phyloP scores from a whole-genome alignment of 768 basidiomycete species.

The Hygrocybe coccinea region DNA sequence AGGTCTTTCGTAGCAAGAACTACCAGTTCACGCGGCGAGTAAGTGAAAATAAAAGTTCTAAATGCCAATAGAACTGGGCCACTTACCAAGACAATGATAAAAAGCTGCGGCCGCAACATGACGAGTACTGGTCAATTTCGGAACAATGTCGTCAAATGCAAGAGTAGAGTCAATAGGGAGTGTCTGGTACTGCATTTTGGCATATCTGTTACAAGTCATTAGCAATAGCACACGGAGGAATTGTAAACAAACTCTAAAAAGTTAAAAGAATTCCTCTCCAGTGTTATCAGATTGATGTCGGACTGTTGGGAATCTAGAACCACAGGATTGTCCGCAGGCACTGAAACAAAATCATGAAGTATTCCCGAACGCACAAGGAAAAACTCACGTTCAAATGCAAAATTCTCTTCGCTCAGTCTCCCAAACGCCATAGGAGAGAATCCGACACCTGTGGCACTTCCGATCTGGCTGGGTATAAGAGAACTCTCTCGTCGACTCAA shows the following conservation, averaged over 20 bases:
- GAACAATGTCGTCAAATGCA: conserved; percentile 63
- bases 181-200: conserved; percentile 67
- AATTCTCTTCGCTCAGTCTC: conserved; percentile 51
- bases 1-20: conserved; percentile 76
- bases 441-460: conserved; percentile 37
- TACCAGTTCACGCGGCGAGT: conserved; percentile 24
- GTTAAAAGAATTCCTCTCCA: conserved; percentile 75
- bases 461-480: conserved; percentile 44
- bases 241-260: conserved; percentile 61
- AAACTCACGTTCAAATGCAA: conserved; percentile 59
- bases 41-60: not conserved
- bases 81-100: conserved; percentile 78
- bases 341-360: conserved; percentile 17
- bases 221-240: conserved; percentile 8
- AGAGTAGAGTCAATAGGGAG: conserved; percentile 47
- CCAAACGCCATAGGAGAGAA: conserved; percentile 50
- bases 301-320: conserved; percentile 48
- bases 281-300: conserved; percentile 49
- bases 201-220: conserved; percentile 48
- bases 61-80: not conserved
- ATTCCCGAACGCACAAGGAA: conserved; percentile 9
- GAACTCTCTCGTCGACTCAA: conserved; percentile 56
- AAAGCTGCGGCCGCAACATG: conserved; percentile 79
- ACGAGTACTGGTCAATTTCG: conserved; percentile 58
- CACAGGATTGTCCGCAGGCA: conserved; percentile 20